Base-by-base conservation (phyloP, 2,329 filamentous ascomycete genomes). In the Cercospora sp. region DNA sequence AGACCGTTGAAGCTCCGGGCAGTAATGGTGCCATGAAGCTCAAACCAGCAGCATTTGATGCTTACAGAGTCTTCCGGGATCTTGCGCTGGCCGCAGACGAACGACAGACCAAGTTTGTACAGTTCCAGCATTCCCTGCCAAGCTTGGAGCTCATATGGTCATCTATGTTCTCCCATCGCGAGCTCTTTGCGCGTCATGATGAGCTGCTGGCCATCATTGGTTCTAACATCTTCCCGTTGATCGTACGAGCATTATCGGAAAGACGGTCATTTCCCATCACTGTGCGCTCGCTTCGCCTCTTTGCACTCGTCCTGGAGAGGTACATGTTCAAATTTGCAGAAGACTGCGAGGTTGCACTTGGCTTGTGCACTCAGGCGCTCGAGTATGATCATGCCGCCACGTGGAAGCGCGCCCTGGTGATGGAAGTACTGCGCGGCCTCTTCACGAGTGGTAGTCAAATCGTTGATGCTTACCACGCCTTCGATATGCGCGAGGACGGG, bases 61-160 rank as follows among this genome's bases (percentile, higher is more conserved):
- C 94, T 20, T 93, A 93, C 76, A 87, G 89, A 74, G 90, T 97
- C 30, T 92, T 99, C 77, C 91, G 93, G 75, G 95, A 99, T 76
- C 85, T 99, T 7, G 97, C 93, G 73, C 86, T 96, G 59, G 84
- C 97, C 73, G 92, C 93, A 0, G 93, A 97, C 77, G 91, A 91
- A 36, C 91, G 95, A 74, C 89, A 90, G 48, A 89, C 94, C 3
- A 89, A 92, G 71, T 97, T 94, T 75, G 85, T 99, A 45, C 89
- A 89, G 33, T 91, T 95, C 74, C 89, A 91, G 12, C 62, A 58
- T n/a, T 87, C 88, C 3, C 84, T 98, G 9, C 89, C 92, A 0
- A 92, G 93, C 5, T 82, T 99, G 1, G 95, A 99, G 77, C 85
- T 98, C 64, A 93, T 99, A 73, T 94, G 97, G 80, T 94, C 93